Conservation (phyloP, 2,329 filamentous ascomycete genomes). For the Orbilia blumenaviensis region DNA sequence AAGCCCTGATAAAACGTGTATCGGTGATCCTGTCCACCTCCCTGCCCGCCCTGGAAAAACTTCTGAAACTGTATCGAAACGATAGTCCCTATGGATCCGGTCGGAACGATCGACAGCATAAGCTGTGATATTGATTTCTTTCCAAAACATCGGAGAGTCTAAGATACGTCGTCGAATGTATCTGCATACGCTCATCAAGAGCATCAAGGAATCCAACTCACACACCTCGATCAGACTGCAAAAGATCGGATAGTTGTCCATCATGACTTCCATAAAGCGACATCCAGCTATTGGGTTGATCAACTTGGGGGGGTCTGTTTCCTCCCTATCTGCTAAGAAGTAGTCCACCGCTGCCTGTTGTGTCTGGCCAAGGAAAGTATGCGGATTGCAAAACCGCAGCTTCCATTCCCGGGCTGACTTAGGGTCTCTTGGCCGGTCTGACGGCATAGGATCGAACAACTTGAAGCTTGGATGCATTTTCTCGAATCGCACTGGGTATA, state of each 20-base stretch:
- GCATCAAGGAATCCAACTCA: constrained; percentile 42
- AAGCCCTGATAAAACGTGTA: constrained; percentile 48
- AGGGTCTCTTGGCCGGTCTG: constrained; percentile 16
- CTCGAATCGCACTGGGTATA: constrained; percentile 22
- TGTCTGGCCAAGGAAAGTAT: constrained; percentile 44
- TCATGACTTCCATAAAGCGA: constrained; percentile 45
- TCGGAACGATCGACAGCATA: constrained; percentile 30
- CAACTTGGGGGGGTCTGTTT: constrained; percentile 18
- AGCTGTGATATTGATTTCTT: constrained; percentile 46
- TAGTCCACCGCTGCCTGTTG: constrained; percentile 50
- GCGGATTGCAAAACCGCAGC: constrained; percentile 42
- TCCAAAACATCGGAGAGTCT: constrained; percentile 41
- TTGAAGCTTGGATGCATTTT: constrained; percentile 46
- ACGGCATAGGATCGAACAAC: constrained; percentile 43
- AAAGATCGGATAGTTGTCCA: constrained; percentile 49
- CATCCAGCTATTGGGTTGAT: constrained; percentile 26
- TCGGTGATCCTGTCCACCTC: constrained; percentile 42
- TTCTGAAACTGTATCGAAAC: constrained; percentile 44
- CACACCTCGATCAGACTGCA: constrained; percentile 46
- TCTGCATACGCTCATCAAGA: constrained; percentile 45
- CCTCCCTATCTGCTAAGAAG: constrained; percentile 25
- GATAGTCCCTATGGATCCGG: constrained; percentile 35
- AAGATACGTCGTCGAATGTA: constrained; percentile 39
- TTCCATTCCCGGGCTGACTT: constrained; percentile 48
- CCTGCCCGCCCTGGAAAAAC: constrained; percentile 36